These are phyloP conservation scores for Planoprotostelium fungivorum DNA, from an alignment of 78 protist genomes.

Conservation along the genomic window DNA sequence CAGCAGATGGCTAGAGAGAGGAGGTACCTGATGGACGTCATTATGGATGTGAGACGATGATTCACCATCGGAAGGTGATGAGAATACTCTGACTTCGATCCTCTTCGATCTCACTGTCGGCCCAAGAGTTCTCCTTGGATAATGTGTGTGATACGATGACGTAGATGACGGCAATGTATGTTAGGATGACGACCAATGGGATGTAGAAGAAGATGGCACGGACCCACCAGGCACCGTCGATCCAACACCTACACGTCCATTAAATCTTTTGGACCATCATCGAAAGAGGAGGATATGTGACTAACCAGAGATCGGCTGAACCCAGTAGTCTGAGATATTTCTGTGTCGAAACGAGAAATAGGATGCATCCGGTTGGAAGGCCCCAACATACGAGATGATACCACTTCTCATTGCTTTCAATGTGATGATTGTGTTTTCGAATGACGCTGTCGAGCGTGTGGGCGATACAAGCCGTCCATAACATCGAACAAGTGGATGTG, in stretches of 20 bases:
- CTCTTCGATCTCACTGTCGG: not conserved
- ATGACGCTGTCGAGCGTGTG: not conserved
- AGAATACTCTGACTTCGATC: not conserved
- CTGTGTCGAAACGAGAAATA: not conserved
- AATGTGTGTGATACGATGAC: not conserved
- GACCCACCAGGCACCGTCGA: not conserved
- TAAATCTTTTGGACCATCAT: too few relatives aligned
- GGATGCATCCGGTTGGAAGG: not conserved
- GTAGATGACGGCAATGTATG: not conserved
- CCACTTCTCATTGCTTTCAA: not conserved
- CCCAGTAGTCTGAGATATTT: not conserved
- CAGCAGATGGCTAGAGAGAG: not conserved
- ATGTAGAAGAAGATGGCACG: not conserved
- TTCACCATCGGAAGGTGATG: not conserved
- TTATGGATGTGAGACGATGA: not conserved
- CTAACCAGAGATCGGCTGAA: not conserved
- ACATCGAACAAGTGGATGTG: not conserved
- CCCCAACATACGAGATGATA: not conserved
- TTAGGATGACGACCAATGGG: not conserved
- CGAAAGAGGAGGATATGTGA: not conserved
- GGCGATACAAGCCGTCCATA: not conserved
- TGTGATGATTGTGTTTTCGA: not conserved
- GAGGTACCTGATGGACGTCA: not conserved
- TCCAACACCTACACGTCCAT: not conserved
- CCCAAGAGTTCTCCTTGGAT: not conserved